Conservation (phyloP, 1,284 basidiomycete genomes). For the Ustilago esculenta region DNA sequence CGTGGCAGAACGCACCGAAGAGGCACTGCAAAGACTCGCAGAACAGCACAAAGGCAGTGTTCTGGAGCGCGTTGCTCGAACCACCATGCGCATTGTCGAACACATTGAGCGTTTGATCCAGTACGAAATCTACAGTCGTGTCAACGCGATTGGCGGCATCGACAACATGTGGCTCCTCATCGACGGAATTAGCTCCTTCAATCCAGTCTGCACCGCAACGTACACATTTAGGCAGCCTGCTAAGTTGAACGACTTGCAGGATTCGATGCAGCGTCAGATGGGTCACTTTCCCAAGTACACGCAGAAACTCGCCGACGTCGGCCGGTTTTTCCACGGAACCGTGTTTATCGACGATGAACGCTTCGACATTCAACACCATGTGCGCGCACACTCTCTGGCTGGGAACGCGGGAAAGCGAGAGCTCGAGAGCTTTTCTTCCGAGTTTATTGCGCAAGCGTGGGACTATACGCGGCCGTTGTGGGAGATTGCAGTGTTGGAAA, state of each 20-base stretch:
- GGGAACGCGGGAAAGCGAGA: conserved; percentile 52
- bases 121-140: conserved; percentile 38
- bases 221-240: conserved; percentile 52
- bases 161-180: conserved; percentile 60
- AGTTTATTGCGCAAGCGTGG: conserved; percentile 58
- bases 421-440: conserved; percentile 53
- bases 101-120: conserved; percentile 33
- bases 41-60: conserved; percentile 19
- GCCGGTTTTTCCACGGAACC: conserved; percentile 53
- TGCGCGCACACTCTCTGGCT: conserved; percentile 37
- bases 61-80: conserved; percentile 3
- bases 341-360: conserved; percentile 51
- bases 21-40: conserved; percentile 23
- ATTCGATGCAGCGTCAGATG: conserved; percentile 38
- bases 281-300: conserved; percentile 59
- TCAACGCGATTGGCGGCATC: conserved; percentile 48
- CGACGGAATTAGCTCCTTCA: conserved; percentile 49
- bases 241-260: conserved; percentile 30
- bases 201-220: conserved; percentile 60
- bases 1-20: conserved; percentile 35
- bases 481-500: conserved; percentile 52
- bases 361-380: conserved; percentile 44
- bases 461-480: conserved; percentile 60
- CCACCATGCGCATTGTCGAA: conserved; percentile 12
- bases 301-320: conserved; percentile 50